Conservation (phyloP, 805 yeast species). For the Monosporozyma servazzii region DNA sequence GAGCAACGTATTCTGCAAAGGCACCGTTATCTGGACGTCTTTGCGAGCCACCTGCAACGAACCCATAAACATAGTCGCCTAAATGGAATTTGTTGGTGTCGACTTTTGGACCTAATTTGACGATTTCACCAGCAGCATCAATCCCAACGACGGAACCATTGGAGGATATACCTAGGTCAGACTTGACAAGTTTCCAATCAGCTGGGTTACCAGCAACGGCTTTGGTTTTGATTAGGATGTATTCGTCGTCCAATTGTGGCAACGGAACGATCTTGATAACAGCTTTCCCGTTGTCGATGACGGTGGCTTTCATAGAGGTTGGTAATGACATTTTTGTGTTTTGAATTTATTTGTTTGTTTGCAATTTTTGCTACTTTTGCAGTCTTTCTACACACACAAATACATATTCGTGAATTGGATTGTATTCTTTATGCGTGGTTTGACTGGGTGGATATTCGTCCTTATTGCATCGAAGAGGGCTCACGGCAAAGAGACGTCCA, state of each 20-base stretch:
- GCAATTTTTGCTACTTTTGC: too few species aligned
- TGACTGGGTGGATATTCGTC: too few species aligned
- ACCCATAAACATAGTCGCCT: slow-evolving; percentile 49
- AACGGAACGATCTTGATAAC: slow-evolving; percentile 24
- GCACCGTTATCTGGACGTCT: slow-evolving; percentile 40
- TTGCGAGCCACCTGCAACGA: slow-evolving; percentile 43
- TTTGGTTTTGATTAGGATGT: slow-evolving; percentile 38
- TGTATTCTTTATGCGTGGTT: too few species aligned
- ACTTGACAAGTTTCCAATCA: slow-evolving; percentile 52
- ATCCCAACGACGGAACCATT: slow-evolving; percentile 46
- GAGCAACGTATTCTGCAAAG: slow-evolving; percentile 44
- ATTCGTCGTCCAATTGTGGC: slow-evolving; percentile 28
- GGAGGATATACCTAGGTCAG: slow-evolving; percentile 31
- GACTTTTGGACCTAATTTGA: slow-evolving; percentile 38
- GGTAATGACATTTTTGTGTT: slow-evolving; percentile 24
- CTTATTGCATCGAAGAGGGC: too few species aligned
- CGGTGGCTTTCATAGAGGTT: slow-evolving; percentile 34
- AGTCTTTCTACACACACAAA: too few species aligned
- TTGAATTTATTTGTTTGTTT: too few species aligned
- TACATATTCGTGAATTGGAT: too few species aligned
- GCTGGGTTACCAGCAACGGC: slow-evolving; percentile 58
- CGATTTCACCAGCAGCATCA: slow-evolving; percentile 51
- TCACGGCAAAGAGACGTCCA: too few species aligned
- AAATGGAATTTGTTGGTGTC: slow-evolving; percentile 22
- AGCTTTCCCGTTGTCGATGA: slow-evolving; percentile 28